Conservation (phyloP, 108 stramenopile genomes). For the Cyclotella cryptica region DNA sequence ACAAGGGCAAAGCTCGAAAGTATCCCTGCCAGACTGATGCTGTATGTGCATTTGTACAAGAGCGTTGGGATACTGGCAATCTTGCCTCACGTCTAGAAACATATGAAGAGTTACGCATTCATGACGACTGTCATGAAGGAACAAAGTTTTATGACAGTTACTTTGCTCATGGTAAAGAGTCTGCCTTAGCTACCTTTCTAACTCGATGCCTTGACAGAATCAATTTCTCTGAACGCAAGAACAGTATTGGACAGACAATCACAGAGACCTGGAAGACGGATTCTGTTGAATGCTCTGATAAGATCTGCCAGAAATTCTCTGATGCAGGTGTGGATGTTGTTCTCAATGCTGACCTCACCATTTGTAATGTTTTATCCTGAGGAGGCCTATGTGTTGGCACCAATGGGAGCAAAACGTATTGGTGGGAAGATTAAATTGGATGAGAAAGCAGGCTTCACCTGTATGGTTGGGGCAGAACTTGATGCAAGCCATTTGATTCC, state of each 20-base stretch:
- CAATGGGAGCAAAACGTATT: background rate
- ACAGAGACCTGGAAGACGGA: background rate
- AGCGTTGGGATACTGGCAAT: background rate
- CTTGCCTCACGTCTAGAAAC: background rate
- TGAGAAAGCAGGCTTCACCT: conserved; percentile 5
- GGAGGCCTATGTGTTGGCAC: background rate
- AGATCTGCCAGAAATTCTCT: background rate
- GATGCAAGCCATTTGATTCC: background rate
- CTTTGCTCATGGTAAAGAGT: background rate
- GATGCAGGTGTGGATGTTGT: background rate
- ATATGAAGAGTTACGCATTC: background rate
- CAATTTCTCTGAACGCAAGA: background rate
- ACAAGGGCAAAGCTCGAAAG: background rate
- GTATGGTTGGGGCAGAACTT: background rate
- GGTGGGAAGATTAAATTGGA: background rate
- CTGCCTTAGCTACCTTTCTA: background rate
- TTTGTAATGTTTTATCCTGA: background rate
- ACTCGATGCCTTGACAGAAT: background rate
- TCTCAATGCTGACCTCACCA: background rate
- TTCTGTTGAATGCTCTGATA: background rate
- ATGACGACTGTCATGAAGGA: background rate
- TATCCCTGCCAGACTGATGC: background rate
- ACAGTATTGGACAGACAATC: background rate
- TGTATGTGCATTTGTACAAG: background rate
- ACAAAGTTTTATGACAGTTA: background rate